These are phyloP conservation scores for Phytophthora foliorum DNA, from an alignment of 352 stramenopile species.

Conservation along the genomic window DNA sequence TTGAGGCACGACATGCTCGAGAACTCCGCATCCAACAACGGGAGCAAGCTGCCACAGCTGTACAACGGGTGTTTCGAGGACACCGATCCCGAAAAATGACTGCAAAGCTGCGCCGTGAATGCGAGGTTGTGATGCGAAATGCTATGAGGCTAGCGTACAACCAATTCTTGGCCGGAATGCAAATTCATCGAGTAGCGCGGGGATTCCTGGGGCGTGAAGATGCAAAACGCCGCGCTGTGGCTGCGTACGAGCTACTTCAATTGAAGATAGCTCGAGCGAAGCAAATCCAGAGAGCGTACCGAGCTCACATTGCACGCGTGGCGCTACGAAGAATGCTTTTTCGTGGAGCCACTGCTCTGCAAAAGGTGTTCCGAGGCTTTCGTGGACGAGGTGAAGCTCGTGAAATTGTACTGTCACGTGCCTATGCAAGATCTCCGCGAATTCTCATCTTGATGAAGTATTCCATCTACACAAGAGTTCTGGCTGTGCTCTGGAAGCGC, in stretches of 20 bases:
- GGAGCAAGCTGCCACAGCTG: constrained; percentile 29
- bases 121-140: constrained; percentile 26
- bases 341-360: constrained; percentile 51
- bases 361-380: constrained; percentile 66
- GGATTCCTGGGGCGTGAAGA: constrained; percentile 55
- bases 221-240: constrained; percentile 20
- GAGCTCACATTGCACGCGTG: constrained; percentile 63
- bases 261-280: constrained; percentile 39
- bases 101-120: constrained; percentile 18
- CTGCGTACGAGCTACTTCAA: constrained; percentile 30
- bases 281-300: constrained; percentile 62
- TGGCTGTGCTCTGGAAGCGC: constrained; percentile 68
- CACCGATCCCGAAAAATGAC: constrained; percentile 30
- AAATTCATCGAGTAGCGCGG: constrained; percentile 48
- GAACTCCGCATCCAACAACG: constrained; percentile 28
- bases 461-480: constrained; percentile 65
- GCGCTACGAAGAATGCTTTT: constrained; percentile 48
- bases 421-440: constrained; percentile 51
- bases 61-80: constrained; percentile 61
- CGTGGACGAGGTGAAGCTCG: constrained; percentile 46
- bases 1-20: constrained; percentile 23
- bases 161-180: constrained; percentile 36
- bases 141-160: constrained; percentile 17
- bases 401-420: constrained; percentile 45
- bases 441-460: constrained; percentile 57